Conservation (phyloP, 176 grass and related monocot genomes). For the Juncus effusus region DNA sequence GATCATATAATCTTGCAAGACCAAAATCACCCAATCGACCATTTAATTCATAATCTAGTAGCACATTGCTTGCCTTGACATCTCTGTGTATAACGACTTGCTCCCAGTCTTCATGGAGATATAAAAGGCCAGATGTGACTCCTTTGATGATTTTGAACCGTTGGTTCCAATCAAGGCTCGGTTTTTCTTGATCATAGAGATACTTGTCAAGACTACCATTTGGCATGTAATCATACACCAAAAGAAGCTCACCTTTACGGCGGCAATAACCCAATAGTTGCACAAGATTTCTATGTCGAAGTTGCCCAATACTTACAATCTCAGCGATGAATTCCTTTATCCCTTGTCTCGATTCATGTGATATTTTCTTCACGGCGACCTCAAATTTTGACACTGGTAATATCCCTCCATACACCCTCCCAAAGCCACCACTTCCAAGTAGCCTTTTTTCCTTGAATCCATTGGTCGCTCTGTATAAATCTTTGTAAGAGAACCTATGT, state of each 20-base stretch:
- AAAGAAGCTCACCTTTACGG: conserved; percentile 22
- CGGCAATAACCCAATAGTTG: conserved; percentile 34
- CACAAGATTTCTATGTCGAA: conserved; percentile 35
- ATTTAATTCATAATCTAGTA: conserved; percentile 32
- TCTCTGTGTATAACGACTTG: conserved; percentile 2
- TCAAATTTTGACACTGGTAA: conserved; percentile 19
- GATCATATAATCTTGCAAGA: conserved; percentile 34
- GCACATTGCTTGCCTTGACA: conserved; percentile 32
- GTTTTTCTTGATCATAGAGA: conserved; percentile 7
- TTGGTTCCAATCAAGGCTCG: conserved; percentile 8
- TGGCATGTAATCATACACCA: conserved; percentile 39
- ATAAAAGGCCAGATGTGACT: conserved; percentile 25
- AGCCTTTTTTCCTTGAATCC: conserved; percentile 37
- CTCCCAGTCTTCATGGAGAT: conserved; percentile 36
- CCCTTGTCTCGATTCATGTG: conserved; percentile 37
- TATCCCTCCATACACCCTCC: conserved; percentile 37
- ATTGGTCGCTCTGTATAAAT: conserved; percentile 41
- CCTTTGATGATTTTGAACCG: conserved; percentile 31
- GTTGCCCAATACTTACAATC: conserved; percentile 32
- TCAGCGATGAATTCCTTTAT: conserved; percentile 44
- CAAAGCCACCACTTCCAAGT: conserved; percentile 49
- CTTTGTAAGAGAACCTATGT: conserved; percentile 44
- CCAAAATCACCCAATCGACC: conserved; percentile 35
- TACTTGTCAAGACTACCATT: conserved; percentile 34
- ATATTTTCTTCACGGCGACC: conserved; percentile 39